phyloP scores from a whole-genome alignment of 306 rosid species.

The Acacia melanoxylon region DNA sequence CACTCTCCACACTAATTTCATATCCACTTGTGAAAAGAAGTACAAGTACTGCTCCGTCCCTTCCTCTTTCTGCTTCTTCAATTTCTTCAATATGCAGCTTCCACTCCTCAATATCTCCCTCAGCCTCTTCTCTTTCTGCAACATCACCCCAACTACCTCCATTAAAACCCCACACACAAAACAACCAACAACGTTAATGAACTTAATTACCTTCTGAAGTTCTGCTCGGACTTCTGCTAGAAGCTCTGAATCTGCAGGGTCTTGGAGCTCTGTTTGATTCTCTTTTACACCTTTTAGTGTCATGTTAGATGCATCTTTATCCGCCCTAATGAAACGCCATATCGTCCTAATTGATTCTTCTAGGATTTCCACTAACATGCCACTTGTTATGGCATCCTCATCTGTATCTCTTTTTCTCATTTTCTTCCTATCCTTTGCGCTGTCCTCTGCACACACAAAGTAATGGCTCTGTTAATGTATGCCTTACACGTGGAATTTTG shows the following conservation, averaged over 20 bases:
- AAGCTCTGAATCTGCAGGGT: constrained; percentile 64
- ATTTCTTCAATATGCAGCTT: constrained; percentile 74
- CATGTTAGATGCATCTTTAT: constrained; percentile 50
- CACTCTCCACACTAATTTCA: constrained; percentile 84
- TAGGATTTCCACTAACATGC: constrained; percentile 57
- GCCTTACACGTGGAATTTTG: constrained; percentile 13
- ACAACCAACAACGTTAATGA: not conserved
- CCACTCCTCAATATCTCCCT: constrained; percentile 61
- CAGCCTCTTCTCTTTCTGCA: constrained; percentile 81
- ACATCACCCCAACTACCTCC: not conserved
- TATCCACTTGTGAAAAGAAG: constrained; percentile 87
- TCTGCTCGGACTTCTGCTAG: constrained; percentile 50
- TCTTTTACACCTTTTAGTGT: constrained; percentile 37
- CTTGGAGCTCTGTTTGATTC: constrained; percentile 50
- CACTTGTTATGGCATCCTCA: constrained; percentile 51
- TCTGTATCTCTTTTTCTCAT: constrained; percentile 40
- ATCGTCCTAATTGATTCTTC: constrained; percentile 82
- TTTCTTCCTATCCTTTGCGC: constrained; percentile 49
- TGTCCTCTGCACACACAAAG: constrained; percentile 61
- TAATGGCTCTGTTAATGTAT: constrained; percentile 7
- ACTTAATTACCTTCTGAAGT: constrained; percentile 61
- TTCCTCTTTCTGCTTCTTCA: constrained; percentile 53
- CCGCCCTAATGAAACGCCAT: constrained; percentile 75
- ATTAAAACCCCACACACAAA: no score
- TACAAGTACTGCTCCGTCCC: constrained; percentile 55